Evolutionary conservation across 306 rosid species (phyloP).

Genomic region (Coriaria nepalensis): DNA sequence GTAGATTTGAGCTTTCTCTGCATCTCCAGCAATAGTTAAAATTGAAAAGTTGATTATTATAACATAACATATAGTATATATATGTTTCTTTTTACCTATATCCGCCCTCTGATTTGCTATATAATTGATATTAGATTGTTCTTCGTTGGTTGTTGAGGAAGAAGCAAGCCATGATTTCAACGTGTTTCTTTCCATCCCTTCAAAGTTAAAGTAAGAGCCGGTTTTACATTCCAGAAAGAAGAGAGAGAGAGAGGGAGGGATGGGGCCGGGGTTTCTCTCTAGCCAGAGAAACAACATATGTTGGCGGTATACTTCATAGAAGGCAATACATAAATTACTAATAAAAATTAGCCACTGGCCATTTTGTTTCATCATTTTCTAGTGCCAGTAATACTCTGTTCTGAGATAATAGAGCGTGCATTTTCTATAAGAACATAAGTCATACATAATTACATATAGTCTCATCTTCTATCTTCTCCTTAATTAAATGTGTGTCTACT

Average conservation of each 20-base stretch:
- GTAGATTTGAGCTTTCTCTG: not conserved
- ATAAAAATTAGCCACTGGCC: too few species aligned
- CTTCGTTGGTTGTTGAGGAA: constrained; percentile 31
- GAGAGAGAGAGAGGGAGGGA: not conserved
- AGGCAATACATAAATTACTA: too few species aligned
- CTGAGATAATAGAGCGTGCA: too few species aligned
- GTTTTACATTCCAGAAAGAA: constrained; percentile 3
- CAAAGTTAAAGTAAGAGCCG: constrained; percentile 14
- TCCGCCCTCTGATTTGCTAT: constrained; percentile 7
- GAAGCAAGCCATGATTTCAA: constrained; percentile 67
- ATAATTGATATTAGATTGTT: constrained; percentile 11
- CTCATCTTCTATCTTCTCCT: not conserved
- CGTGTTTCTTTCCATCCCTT: constrained; percentile 38
- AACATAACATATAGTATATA: not conserved
- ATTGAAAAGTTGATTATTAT: not conserved
- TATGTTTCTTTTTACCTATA: constrained; percentile 20
- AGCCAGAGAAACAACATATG: not conserved
- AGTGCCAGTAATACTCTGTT: too few species aligned
- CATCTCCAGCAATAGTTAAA: not conserved
- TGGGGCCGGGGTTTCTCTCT: not conserved
- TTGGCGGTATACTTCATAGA: too few species aligned
- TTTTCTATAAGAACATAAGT: not conserved
- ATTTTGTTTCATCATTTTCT: too few species aligned
- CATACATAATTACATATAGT: not conserved
- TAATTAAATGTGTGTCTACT: not conserved